A percentile compares a stretch with the other conserved stretches of the same genome.
Evolutionary conservation across 2,329 filamentous ascomycete genomes (phyloP).

Genomic region (Plectosphaerella plurivora): DNA sequence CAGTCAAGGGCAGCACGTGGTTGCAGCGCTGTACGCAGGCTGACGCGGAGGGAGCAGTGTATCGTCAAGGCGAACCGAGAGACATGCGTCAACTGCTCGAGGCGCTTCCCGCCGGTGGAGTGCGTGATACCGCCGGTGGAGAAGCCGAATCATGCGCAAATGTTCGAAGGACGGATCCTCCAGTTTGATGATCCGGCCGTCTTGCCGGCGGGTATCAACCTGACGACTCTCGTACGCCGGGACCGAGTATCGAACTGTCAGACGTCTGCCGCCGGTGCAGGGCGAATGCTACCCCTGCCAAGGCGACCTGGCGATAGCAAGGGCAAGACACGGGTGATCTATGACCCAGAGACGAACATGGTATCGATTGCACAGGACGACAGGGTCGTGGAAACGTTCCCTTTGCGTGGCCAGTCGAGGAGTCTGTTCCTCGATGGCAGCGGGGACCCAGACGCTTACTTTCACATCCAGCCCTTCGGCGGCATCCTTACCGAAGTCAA

Average conservation of each 20-base stretch:
- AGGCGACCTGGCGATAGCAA: not conserved
- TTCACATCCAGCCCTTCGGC: slow-evolving; percentile 12
- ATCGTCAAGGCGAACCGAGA: slow-evolving; percentile 7
- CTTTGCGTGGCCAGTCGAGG: not conserved
- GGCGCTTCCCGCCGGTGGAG: slow-evolving; percentile 12
- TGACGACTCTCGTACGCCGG: too few relatives aligned
- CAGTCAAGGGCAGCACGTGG: not conserved
- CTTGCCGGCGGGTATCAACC: too few relatives aligned
- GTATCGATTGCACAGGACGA: not conserved
- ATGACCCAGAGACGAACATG: not conserved
- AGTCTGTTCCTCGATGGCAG: slow-evolving; percentile 14
- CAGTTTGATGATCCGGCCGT: too few relatives aligned
- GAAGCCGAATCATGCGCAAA: not conserved
- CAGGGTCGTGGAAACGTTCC: not conserved
- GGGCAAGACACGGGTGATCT: not conserved
- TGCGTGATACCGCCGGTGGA: slow-evolving; percentile 8
- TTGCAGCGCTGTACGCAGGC: not conserved
- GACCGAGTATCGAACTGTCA: too few relatives aligned
- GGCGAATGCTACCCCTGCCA: not conserved
- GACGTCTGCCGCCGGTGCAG: too few relatives aligned
- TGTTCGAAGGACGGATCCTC: too few relatives aligned
- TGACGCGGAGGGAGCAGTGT: slow-evolving; percentile 6
- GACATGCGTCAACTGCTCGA: slow-evolving; percentile 12
- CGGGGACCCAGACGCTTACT: slow-evolving; percentile 11
- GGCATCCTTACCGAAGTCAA: slow-evolving; percentile 15